Conservation (phyloP, 2,329 filamentous ascomycete genomes). For the Fonsecaea nubica region DNA sequence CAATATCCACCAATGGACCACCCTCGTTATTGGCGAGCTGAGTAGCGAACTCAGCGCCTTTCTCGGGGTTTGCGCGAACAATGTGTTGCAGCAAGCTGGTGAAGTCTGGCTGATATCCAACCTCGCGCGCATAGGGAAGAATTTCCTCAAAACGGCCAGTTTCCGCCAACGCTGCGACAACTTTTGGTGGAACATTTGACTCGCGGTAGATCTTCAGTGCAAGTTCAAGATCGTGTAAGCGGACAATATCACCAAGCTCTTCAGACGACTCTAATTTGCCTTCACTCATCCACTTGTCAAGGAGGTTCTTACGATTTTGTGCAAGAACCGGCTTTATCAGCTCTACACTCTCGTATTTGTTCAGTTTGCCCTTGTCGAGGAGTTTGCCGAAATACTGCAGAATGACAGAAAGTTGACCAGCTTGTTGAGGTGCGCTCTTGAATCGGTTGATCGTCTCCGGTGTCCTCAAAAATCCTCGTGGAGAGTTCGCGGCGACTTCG, state of each 20-base stretch:
- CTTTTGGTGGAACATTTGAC: slow-evolving; percentile 89
- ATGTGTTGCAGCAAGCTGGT: slow-evolving; percentile 91
- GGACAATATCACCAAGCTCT: slow-evolving; percentile 92
- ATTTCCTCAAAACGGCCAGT: slow-evolving; percentile 98
- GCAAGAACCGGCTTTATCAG: slow-evolving; percentile 88
- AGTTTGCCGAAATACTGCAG: slow-evolving; percentile 98
- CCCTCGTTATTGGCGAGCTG: slow-evolving; percentile 87
- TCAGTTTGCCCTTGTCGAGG: slow-evolving; percentile 90
- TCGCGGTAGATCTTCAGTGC: slow-evolving; percentile 89
- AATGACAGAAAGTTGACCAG: slow-evolving; percentile 82
- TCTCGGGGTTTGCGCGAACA: slow-evolving; percentile 87
- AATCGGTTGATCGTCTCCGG: slow-evolving; percentile 95
- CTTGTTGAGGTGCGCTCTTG: slow-evolving; percentile 81
- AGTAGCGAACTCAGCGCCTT: slow-evolving; percentile 93
- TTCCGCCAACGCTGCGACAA: slow-evolving; percentile 92
- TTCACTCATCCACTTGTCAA: slow-evolving; percentile 98
- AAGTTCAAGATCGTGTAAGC: slow-evolving; percentile 84
- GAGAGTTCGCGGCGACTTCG: slow-evolving; percentile 95
- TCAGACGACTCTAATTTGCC: slow-evolving; percentile 96
- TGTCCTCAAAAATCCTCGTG: slow-evolving; percentile 91
- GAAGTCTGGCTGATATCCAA: slow-evolving; percentile 93
- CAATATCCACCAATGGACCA: slow-evolving; percentile 86
- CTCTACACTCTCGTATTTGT: slow-evolving; percentile 92
- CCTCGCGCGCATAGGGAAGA: slow-evolving; percentile 83
- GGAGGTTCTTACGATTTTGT: slow-evolving; percentile 91